phyloP scores from a whole-genome alignment of 2,329 filamentous ascomycete genomes.

The Ceratocystis cubensis region DNA sequence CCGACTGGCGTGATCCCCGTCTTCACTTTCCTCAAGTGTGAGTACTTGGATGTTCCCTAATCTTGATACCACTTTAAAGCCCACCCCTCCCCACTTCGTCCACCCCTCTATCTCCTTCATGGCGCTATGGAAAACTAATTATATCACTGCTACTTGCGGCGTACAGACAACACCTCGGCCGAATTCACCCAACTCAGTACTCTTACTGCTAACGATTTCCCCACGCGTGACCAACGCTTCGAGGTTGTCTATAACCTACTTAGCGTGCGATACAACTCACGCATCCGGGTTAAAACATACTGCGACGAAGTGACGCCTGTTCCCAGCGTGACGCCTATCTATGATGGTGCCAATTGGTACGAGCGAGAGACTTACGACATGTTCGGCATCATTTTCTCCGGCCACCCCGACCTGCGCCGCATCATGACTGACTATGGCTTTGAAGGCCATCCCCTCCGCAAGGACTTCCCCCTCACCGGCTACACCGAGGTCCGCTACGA shows the following conservation, averaged over 20 bases:
- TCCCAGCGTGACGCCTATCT: conserved; percentile 73
- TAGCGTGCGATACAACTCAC: conserved; percentile 88
- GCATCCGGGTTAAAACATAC: conserved; percentile 97
- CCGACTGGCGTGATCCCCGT: conserved; percentile 81
- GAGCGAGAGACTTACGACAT: conserved; percentile 96
- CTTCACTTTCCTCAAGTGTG: conserved; percentile 82
- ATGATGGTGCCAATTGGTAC: conserved; percentile 96
- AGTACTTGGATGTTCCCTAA: conserved; percentile 74
- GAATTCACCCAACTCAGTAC: conserved; percentile 91
- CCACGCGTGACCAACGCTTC: conserved; percentile 88
- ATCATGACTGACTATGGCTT: conserved; percentile 99
- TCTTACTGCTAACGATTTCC: conserved; percentile 91
- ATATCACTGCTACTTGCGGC: neutral
- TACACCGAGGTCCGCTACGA: conserved; percentile 98
- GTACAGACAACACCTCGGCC: conserved; percentile 76
- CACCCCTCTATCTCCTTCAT: neutral
- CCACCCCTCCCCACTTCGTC: conserved; percentile 42
- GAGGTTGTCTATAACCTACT: conserved; percentile 97
- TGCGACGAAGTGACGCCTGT: conserved; percentile 91
- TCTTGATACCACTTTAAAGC: conserved; percentile 38
- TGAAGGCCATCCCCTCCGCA: conserved; percentile 90
- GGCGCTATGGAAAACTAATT: neutral
- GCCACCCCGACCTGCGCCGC: conserved; percentile 85
- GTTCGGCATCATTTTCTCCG: conserved; percentile 92
- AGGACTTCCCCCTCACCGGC: conserved; percentile 94